A percentile compares a stretch with the other conserved stretches of the same genome.
phyloP scores from a whole-genome alignment of 345 rosid species.

The Salix viminalis region DNA sequence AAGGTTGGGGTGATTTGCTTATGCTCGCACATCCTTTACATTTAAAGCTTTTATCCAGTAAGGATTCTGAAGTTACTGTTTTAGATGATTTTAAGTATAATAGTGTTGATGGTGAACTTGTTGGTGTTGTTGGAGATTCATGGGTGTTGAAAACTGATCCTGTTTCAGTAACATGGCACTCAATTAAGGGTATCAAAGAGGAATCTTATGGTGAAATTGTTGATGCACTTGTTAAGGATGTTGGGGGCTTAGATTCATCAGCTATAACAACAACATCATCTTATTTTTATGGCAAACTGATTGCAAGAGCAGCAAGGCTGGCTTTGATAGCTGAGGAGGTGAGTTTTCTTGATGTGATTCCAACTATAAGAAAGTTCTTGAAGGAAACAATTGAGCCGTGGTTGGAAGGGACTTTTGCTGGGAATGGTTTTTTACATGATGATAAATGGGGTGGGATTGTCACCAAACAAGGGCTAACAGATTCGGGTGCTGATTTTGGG shows the following conservation, averaged over 20 bases:
- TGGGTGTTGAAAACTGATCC: conserved; percentile 66
- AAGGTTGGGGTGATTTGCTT: conserved; percentile 87
- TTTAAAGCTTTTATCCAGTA: conserved; percentile 43
- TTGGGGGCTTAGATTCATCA: conserved; percentile 46
- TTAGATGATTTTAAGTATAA: conserved; percentile 54
- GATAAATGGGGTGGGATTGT: conserved; percentile 84
- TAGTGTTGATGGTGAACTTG: conserved; percentile 84
- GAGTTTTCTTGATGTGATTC: conserved; percentile 54
- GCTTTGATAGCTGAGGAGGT: conserved; percentile 92
- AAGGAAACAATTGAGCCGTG: conserved; percentile 81
- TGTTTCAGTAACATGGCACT: conserved; percentile 84
- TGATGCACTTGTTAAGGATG: conserved; percentile 66
- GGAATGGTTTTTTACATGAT: conserved; percentile 77
- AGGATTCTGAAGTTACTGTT: conserved; percentile 40
- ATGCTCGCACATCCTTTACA: conserved; percentile 94
- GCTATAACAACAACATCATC: conserved; percentile 52
- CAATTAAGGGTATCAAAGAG: conserved; percentile 56
- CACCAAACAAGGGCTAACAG: conserved; percentile 58
- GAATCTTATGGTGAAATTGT: conserved; percentile 50
- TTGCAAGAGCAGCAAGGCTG: conserved; percentile 85
- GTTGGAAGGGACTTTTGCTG: conserved; percentile 68
- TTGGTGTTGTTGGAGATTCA: conserved; percentile 75
- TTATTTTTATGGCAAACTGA: conserved; percentile 71
- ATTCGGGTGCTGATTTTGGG: conserved; percentile 78
- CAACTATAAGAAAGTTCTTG: conserved; percentile 51